A percentile compares a stretch with the other conserved stretches of the same genome.
Conservation (phyloP, 2,329 filamentous ascomycete species). For the Teratosphaeriaceae sp. region DNA sequence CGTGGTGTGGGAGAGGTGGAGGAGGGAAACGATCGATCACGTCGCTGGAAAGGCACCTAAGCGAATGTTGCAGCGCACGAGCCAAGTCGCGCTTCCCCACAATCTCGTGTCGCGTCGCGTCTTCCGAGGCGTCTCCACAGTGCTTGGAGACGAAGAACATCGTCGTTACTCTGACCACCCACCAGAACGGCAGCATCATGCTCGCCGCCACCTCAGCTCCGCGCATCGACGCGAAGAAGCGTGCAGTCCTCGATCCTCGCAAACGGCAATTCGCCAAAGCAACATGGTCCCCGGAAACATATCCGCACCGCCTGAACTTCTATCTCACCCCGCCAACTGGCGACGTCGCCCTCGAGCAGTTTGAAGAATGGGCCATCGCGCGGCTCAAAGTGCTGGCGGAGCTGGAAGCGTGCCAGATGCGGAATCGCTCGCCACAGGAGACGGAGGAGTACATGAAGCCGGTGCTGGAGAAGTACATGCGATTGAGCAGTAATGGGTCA, state of each 20-base stretch:
- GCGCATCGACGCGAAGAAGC: constrained; percentile 61
- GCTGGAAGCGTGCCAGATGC: constrained; percentile 90
- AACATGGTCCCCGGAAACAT: constrained; percentile 68
- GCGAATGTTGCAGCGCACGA: too few relatives aligned
- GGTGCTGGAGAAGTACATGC: constrained; percentile 79
- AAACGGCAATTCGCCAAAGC: constrained; percentile 81
- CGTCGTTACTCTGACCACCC: background rate
- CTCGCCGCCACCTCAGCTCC: constrained; percentile 22
- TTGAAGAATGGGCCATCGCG: constrained; percentile 98
- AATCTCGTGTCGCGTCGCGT: background rate
- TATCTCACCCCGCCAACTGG: constrained; percentile 82
- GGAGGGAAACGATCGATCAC: too few relatives aligned
- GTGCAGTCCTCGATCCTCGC: constrained; percentile 68
- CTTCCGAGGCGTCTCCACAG: background rate
- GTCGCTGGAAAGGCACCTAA: too few relatives aligned
- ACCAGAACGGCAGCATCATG: constrained; percentile 15
- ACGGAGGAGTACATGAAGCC: constrained; percentile 78
- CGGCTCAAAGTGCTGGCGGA: constrained; percentile 79
- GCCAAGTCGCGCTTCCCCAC: too few relatives aligned
- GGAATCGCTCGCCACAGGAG: constrained; percentile 79
- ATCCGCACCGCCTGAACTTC: constrained; percentile 84
- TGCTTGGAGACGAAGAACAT: background rate
- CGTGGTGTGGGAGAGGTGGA: too few relatives aligned
- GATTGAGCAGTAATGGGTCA: constrained; percentile 69
- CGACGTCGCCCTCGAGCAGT: constrained; percentile 93